These are phyloP conservation scores for Mayamaea pseudoterrestris DNA, from an alignment of 108 stramenopile species.

Conservation along the genomic window DNA sequence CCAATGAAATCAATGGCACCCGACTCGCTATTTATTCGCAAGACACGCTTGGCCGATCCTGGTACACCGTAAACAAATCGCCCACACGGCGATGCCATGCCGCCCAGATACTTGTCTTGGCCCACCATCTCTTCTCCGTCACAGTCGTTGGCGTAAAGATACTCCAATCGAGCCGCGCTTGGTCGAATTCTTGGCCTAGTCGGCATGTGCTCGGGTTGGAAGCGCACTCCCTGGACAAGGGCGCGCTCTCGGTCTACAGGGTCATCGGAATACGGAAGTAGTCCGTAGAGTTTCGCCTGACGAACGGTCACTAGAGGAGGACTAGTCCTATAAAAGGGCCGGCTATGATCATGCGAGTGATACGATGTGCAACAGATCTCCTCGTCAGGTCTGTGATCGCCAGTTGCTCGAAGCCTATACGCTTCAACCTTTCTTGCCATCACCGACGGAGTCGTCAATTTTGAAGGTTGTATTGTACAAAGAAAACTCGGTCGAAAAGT, in stretches of 20 bases:
- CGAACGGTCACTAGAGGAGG: slow-evolving; percentile 34
- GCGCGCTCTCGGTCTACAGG: slow-evolving; percentile 29
- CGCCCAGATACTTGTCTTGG: slow-evolving; percentile 60
- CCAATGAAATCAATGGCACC: slow-evolving; percentile 52
- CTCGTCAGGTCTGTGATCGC: slow-evolving; percentile 28
- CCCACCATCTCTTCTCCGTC: slow-evolving; percentile 11
- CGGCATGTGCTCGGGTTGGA: slow-evolving; percentile 3
- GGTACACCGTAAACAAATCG: slow-evolving; percentile 60
- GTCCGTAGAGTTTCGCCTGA: slow-evolving; percentile 53
- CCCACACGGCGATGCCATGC: slow-evolving; percentile 60
- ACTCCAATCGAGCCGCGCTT: neutral
- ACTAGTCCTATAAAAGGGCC: slow-evolving; percentile 37
- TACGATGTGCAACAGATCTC: slow-evolving; percentile 25
- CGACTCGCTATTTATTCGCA: slow-evolving; percentile 43
- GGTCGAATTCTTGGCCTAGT: slow-evolving; percentile 5
- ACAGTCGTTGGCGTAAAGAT: neutral
- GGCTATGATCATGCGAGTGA: slow-evolving; percentile 3
- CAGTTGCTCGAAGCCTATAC: slow-evolving; percentile 42
- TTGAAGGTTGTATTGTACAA: slow-evolving; percentile 26
- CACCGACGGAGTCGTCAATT: slow-evolving; percentile 6
- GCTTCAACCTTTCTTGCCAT: slow-evolving; percentile 28
- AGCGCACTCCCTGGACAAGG: slow-evolving; percentile 41
- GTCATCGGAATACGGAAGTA: slow-evolving; percentile 31
- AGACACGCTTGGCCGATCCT: slow-evolving; percentile 34
- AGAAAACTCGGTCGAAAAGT: slow-evolving; percentile 30